Evolutionary conservation across 768 basidiomycete species (phyloP).

Genomic region (Russula sp.): DNA sequence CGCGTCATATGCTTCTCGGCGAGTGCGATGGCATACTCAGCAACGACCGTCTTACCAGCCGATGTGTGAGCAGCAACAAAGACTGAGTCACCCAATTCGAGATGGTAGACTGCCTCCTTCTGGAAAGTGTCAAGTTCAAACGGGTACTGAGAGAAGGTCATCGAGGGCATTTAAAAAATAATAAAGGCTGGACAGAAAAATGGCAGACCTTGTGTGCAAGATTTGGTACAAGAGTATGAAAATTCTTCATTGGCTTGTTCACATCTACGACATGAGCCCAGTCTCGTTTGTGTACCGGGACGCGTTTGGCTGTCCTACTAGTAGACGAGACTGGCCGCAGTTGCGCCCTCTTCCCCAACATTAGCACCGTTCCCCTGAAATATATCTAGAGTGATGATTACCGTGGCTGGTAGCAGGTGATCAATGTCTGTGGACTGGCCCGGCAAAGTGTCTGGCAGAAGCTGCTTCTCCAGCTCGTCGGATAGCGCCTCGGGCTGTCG

Average conservation of each 20-base stretch:
- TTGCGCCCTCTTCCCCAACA: conserved; percentile 44
- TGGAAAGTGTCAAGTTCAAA: conserved; percentile 98
- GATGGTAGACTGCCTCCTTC: conserved; percentile 96
- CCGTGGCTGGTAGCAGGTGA: conserved; percentile 51
- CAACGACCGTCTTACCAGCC: conserved; percentile 99
- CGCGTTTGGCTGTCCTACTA: conserved; percentile 38
- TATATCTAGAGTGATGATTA: conserved; percentile 20
- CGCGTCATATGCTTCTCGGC: conserved; percentile 99
- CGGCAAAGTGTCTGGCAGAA: conserved; percentile 20
- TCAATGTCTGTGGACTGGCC: conserved; percentile 53
- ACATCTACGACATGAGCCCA: conserved; percentile 99
- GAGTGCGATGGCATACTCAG: conserved; percentile 96
- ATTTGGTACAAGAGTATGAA: conserved; percentile 87
- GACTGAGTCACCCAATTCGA: conserved; percentile 95
- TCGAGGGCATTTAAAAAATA: not conserved
- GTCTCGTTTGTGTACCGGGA: conserved; percentile 70
- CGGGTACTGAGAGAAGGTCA: conserved; percentile 62
- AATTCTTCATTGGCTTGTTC: conserved; percentile 83
- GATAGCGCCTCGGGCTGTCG: not conserved
- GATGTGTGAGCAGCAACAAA: conserved; percentile 99
- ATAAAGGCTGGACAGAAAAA: not conserved
- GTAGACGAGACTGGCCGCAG: conserved; percentile 47
- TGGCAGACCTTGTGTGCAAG: conserved; percentile 82
- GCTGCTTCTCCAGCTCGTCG: conserved; percentile 22
- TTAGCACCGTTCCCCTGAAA: conserved; percentile 12